Base-by-base conservation (phyloP, 371 early-diverging fungal species). In the Rhizomucor miehei region DNA sequence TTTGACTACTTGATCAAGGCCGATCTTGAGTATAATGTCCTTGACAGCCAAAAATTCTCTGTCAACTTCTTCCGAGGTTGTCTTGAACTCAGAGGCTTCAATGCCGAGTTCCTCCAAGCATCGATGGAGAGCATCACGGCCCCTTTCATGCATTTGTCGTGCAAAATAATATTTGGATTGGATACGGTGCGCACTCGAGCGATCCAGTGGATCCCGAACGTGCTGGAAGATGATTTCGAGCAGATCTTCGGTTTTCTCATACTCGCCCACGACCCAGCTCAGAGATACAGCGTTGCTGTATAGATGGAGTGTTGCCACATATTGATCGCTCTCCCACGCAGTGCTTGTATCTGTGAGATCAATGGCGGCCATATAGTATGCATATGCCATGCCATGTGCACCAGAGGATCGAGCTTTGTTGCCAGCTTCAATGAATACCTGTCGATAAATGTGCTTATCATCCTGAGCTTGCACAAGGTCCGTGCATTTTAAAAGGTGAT, bases 251-350 rank as follows among this genome's bases (percentile, higher is more conserved):
- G 73, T 73, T 1, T 52, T 44, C 12, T 62, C 69, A 21, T 61
- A 63, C 46, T 76, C 65, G 1, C 73, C 77, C 0, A 68, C 73
- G 2, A 73, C 59, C 68, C 66, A 76, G 44, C 71, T 73, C 12
- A 76, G 47, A 0, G 71, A 43, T 0, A 61, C 73, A 5, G 71
- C 66, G 21, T 67, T 67, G 9, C 60, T 59, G 24, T 70, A 67
- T 0, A 76, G 40, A 14, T 59, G 58, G 19, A 63, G 63, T 6
- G 71, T 66, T 6, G 43, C 37, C 0, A 53, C 34, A 24, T 73
- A 73, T 35, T 49, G 40, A 12, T 41, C 43, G 20, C 44, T 35
- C 11, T 59, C 20, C 75, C 75, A 74, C 14, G 54, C 45, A 2
- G 48, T 25, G 8, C 12, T 1, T 1, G 29, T 11, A 24, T 59